Conservation (phyloP, 2,329 filamentous ascomycete genomes). For the Akanthomyces muscarius region DNA sequence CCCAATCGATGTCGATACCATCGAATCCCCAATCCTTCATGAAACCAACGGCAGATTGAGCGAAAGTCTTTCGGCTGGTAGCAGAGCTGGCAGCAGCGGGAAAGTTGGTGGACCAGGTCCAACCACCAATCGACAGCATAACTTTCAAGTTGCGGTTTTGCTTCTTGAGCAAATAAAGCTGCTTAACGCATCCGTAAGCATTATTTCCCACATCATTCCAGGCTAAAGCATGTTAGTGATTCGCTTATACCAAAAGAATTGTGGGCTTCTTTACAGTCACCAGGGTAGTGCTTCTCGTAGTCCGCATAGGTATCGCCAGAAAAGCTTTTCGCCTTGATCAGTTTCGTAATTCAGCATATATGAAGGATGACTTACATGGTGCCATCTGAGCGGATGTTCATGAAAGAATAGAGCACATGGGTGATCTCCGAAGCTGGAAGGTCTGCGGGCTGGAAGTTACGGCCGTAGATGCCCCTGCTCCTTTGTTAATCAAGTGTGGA, state of each 20-base stretch:
- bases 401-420: constrained; percentile 77
- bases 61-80: constrained; percentile 61
- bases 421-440: constrained; percentile 67
- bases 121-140: constrained; percentile 78
- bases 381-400: constrained; percentile 67
- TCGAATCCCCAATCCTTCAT: constrained; percentile 69
- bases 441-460: constrained; percentile 68
- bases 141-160: constrained; percentile 72
- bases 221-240: constrained; percentile 28
- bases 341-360: too few relatives aligned
- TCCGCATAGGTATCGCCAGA: constrained; percentile 69
- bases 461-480: constrained; percentile 65
- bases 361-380: constrained; percentile 54
- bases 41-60: constrained; percentile 61
- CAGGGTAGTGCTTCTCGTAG: constrained; percentile 65
- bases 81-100: constrained; percentile 61
- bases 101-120: constrained; percentile 79
- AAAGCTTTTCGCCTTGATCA: constrained; percentile 36
- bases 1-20: constrained; percentile 43
- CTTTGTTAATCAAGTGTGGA: not conserved
- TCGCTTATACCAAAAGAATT: not conserved
- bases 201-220: constrained; percentile 66
- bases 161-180: constrained; percentile 74
- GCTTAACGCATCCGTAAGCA: constrained; percentile 76
- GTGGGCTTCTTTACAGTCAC: constrained; percentile 50